These are phyloP conservation scores for Eryngium alpinum DNA, from an alignment of 140 eudicot genomes.

Conservation along the genomic window DNA sequence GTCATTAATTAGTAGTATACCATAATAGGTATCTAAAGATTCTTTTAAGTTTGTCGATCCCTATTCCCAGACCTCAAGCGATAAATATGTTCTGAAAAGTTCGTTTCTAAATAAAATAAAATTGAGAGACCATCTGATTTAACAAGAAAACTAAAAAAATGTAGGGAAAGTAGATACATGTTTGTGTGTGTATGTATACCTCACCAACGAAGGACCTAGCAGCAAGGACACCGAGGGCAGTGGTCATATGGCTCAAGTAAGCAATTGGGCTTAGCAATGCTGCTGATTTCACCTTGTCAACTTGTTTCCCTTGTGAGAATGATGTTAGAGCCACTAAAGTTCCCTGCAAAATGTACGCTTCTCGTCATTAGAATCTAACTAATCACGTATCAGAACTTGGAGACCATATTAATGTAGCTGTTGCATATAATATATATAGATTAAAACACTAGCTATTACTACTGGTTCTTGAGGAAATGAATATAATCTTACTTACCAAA, in stretches of 20 bases:
- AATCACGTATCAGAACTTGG: background rate
- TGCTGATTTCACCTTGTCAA: conserved; percentile 70
- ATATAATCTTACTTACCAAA: conserved; percentile 48
- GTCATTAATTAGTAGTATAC: background rate
- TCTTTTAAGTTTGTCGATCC: background rate
- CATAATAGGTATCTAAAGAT: background rate
- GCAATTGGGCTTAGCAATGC: conserved; percentile 81
- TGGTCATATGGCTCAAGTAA: conserved; percentile 78
- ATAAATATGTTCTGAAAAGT: background rate
- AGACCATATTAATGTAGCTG: too few species aligned
- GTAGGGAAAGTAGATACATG: too few species aligned
- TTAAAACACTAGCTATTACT: background rate
- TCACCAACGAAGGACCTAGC: conserved; percentile 61
- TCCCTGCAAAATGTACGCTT: conserved; percentile 44
- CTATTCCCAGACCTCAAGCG: background rate
- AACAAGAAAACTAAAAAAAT: too few species aligned
- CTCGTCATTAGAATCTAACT: background rate
- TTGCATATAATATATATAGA: too few species aligned
- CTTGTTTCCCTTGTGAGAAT: conserved; percentile 51
- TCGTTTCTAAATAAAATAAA: too few species aligned
- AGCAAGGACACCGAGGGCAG: conserved; percentile 53
- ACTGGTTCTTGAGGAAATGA: too few species aligned
- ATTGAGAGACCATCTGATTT: too few species aligned
- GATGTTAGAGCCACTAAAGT: conserved; percentile 79
- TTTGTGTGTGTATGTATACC: conserved; percentile 19